Evolutionary conservation across 2,329 filamentous ascomycete species (phyloP).

Genomic region (Penicillium frequentans): DNA sequence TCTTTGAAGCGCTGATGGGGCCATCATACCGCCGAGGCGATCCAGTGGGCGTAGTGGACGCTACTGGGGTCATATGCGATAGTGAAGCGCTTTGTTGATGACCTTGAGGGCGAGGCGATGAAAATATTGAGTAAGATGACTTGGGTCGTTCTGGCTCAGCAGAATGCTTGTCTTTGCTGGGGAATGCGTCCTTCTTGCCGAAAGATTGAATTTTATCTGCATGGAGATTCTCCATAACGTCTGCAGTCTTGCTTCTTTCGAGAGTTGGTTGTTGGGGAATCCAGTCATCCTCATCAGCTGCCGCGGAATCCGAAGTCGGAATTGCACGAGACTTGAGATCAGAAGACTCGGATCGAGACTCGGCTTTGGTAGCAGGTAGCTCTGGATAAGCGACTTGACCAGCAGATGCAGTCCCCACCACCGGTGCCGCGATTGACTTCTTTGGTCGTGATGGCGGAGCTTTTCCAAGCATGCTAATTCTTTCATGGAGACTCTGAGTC

Average conservation of each 20-base stretch:
- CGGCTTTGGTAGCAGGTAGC: slow-evolving; percentile 30
- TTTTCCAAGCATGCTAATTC: slow-evolving; percentile 74
- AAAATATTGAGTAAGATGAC: slow-evolving; percentile 63
- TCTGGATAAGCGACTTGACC: slow-evolving; percentile 40
- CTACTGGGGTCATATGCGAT: slow-evolving; percentile 55
- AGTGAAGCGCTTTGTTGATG: slow-evolving; percentile 64
- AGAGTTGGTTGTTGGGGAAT: slow-evolving; percentile 55
- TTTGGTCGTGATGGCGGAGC: slow-evolving; percentile 48
- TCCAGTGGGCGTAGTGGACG: slow-evolving; percentile 57
- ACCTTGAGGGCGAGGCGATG: slow-evolving; percentile 49
- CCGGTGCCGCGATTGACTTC: slow-evolving; percentile 44
- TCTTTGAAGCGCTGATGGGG: slow-evolving; percentile 87
- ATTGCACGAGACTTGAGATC: slow-evolving; percentile 22
- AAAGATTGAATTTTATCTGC: slow-evolving; percentile 28
- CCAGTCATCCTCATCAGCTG: slow-evolving; percentile 58
- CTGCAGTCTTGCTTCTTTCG: slow-evolving; percentile 61
- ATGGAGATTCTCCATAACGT: slow-evolving; percentile 57
- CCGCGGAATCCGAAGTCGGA: slow-evolving; percentile 20
- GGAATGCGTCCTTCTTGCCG: slow-evolving; percentile 9
- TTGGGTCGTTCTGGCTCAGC: slow-evolving; percentile 56
- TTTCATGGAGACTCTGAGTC: slow-evolving; percentile 89
- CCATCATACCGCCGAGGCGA: slow-evolving; percentile 67
- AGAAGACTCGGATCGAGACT: slow-evolving; percentile 25
- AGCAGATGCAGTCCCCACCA: slow-evolving; percentile 22
- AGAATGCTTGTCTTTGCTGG: slow-evolving; percentile 6